Conservation (phyloP, 2,329 filamentous ascomycete species). For the Chrysosporium keratinophilum region DNA sequence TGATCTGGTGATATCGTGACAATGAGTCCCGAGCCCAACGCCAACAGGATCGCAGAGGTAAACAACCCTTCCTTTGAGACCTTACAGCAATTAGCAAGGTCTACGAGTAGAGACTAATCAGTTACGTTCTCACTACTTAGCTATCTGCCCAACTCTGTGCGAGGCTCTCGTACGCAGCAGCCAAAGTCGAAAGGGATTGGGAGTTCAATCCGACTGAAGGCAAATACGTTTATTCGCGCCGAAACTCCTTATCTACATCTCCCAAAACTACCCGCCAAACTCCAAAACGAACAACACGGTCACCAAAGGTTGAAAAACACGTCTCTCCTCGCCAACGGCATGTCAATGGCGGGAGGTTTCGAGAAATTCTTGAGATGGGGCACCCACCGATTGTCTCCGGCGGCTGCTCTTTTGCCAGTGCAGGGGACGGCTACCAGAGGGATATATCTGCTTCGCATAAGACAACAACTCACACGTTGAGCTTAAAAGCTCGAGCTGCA, state of each 20-base stretch:
- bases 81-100: not conserved
- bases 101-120: not conserved
- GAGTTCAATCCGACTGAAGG: constrained; percentile 61
- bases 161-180: constrained; percentile 81
- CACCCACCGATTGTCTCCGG: constrained; percentile 40
- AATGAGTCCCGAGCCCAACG: constrained; percentile 56
- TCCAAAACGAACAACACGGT: not conserved
- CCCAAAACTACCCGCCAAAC: constrained; percentile 1
- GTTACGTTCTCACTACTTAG: constrained; percentile 34
- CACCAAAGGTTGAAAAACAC: constrained; percentile 1
- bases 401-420: constrained; percentile 22
- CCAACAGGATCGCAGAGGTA: constrained; percentile 70
- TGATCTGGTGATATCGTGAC: constrained; percentile 49
- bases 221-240: constrained; percentile 46
- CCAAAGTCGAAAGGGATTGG: constrained; percentile 87
- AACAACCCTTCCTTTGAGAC: constrained; percentile 18
- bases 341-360: constrained; percentile 28
- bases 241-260: constrained; percentile 28
- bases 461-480: not conserved
- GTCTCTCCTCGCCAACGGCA: constrained; percentile 4
- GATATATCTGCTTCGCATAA: not conserved
- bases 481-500: not conserved
- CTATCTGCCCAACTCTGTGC: constrained; percentile 69
- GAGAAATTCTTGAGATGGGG: constrained; percentile 1
- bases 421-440: not conserved